phyloP scores from a whole-genome alignment of 2,329 filamentous ascomycete species.

The Beauveria sp. region DNA sequence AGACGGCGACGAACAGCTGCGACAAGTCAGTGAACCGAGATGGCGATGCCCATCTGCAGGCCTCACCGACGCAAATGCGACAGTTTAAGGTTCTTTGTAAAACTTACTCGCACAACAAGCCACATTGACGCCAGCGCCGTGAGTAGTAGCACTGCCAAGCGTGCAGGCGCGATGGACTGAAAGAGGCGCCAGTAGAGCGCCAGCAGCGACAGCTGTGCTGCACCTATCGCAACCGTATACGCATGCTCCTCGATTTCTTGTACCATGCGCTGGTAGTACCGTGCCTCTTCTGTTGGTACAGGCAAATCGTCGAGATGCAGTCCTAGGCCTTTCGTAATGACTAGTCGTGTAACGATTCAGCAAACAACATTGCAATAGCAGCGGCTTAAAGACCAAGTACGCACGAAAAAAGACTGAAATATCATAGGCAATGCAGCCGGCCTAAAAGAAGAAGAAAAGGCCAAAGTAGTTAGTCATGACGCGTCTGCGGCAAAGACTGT shows the following conservation, averaged over 20 bases:
- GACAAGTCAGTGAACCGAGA: not conserved
- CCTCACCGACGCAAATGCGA: too few relatives aligned
- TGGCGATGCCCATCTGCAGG: too few relatives aligned
- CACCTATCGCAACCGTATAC: conserved; percentile 12
- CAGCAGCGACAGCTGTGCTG: conserved; percentile 12
- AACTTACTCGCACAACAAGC: conserved; percentile 3
- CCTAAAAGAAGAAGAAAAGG: not conserved
- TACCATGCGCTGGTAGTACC: conserved; percentile 12
- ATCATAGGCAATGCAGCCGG: conserved; percentile 2
- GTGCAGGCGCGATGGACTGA: not conserved
- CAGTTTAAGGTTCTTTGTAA: not conserved
- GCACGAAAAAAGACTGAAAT: conserved; percentile 9
- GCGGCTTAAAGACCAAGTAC: not conserved
- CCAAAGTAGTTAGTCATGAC: not conserved
- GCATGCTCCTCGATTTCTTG: conserved; percentile 14
- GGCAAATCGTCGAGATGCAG: conserved; percentile 11
- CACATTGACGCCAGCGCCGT: conserved; percentile 4
- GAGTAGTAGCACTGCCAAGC: conserved; percentile 4
- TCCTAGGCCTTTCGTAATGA: conserved; percentile 10
- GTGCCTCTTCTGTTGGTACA: conserved; percentile 5
- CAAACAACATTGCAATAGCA: not conserved
- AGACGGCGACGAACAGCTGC: conserved; percentile 6
- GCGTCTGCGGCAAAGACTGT: too few relatives aligned
- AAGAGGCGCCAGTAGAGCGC: conserved; percentile 13
- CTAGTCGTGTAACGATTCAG: not conserved